Percentiles rank a stretch among this genome's conserved stretches.
These are phyloP conservation scores for Macrocybe gigantea DNA, from an alignment of 768 basidiomycete genomes.

Conservation along the genomic window DNA sequence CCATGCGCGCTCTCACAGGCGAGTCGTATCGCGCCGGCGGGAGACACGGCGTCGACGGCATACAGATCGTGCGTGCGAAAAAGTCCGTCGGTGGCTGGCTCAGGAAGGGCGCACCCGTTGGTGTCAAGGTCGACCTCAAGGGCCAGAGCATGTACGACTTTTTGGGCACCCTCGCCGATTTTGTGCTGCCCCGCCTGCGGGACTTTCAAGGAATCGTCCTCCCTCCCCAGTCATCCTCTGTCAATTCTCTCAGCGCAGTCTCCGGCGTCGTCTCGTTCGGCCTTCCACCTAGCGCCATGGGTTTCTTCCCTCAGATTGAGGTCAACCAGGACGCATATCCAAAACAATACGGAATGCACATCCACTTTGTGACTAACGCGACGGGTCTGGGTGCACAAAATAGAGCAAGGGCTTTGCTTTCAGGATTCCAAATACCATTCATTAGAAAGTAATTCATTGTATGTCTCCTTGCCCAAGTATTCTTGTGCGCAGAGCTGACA, in stretches of 20 bases:
- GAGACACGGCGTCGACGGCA: conserved; percentile 60
- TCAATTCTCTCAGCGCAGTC: conserved; percentile 69
- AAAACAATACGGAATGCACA: conserved; percentile 81
- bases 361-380: conserved; percentile 90
- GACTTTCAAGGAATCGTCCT: conserved; percentile 84
- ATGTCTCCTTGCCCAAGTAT: neutral
- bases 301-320: conserved; percentile 93
- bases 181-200: conserved; percentile 89
- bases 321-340: conserved; percentile 91
- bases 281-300: conserved; percentile 77
- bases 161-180: conserved; percentile 80
- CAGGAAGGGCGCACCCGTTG: conserved; percentile 73
- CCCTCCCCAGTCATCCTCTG: conserved; percentile 65
- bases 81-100: conserved; percentile 80
- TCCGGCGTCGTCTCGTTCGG: conserved; percentile 90
- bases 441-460: conserved; percentile 28
- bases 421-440: conserved; percentile 93
- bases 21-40: conserved; percentile 75
- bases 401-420: conserved; percentile 77
- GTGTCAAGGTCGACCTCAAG: conserved; percentile 85
- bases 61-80: conserved; percentile 70
- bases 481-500: neutral
- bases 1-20: conserved; percentile 81
- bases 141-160: conserved; percentile 96
- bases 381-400: conserved; percentile 88